Conservation (phyloP, 495 filamentous ascomycete genomes). For the Penicillium robsamsonii region DNA sequence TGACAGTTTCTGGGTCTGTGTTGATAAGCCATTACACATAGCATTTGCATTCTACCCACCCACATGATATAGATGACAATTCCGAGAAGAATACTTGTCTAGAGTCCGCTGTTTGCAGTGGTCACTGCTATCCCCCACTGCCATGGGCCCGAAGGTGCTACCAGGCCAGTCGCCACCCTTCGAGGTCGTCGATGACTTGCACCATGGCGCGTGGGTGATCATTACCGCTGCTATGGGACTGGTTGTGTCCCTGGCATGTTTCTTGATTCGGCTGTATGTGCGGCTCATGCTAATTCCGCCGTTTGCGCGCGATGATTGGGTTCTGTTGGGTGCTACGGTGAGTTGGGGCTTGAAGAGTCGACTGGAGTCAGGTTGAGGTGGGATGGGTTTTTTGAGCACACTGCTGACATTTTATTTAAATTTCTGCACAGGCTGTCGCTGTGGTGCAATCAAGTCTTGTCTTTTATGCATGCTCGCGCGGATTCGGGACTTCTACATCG, state of each 20-base stretch:
- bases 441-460: constrained; percentile 37
- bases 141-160: constrained; percentile 35
- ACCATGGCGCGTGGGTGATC: constrained; percentile 47
- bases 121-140: constrained; percentile 1
- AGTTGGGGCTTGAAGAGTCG: constrained; percentile 10
- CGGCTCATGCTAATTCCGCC: constrained; percentile 38
- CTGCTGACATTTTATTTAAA: neutral
- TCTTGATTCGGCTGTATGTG: constrained; percentile 47
- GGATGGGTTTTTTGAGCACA: neutral
- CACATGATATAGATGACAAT: neutral
- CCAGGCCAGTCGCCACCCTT: constrained; percentile 42
- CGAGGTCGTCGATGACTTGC: constrained; percentile 38
- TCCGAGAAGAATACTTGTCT: neutral
- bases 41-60: neutral
- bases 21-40: neutral
- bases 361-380: neutral
- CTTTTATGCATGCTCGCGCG: constrained; percentile 34
- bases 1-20: neutral
- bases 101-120: neutral
- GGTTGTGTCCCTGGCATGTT: constrained; percentile 44
- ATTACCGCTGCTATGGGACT: constrained; percentile 49
- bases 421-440: constrained; percentile 26
- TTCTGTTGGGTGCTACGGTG: constrained; percentile 40
- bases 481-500: constrained; percentile 43
- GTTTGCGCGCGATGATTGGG: constrained; percentile 41